Base-by-base conservation (phyloP, 805 yeast genomes). In the Saturnispora besseyi region DNA sequence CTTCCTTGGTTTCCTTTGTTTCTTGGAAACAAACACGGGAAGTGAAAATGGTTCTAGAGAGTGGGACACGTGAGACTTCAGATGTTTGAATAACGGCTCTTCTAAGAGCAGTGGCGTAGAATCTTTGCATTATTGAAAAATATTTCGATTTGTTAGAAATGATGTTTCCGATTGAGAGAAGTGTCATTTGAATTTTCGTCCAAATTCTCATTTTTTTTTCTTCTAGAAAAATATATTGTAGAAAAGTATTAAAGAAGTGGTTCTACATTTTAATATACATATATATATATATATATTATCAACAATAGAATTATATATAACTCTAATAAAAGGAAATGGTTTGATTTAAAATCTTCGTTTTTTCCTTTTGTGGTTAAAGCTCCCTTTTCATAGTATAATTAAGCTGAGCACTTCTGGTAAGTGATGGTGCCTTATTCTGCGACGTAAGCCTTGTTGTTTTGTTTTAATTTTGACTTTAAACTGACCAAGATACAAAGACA, bases 1-100 rank as follows among this genome's bases (percentile, higher is more conserved):
- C 33, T 32, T 45, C 41, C 37, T 51, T 49, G 38, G 44, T 13
- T 41, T 60, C 55, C 40, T 59, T 59, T 45, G 60, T 59, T 41
- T 66, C 72, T 51, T 70, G 67, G 22, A 66, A 55, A 29, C 47
- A 41, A 28, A 51, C 53, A 44, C 59, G 46, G 7, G 63, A 41
- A 13, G 56, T 45, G 7, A 62, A 50, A 46, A 63, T 59, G 7
- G 51, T 38, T 61, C 67, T 63, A 45, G 41, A 26, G n/a, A 46
- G 6, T 32, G 38, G 21, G 11, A 57, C 43, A 51, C 59, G 55
- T 26, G 47, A 49, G n/a, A 52, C 50, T n/a, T 51, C 40, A 36
- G 40, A 30, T 8, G 44, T 40, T n/a, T 31, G 41, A 28, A 46
- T 37, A 21, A 43, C 41, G 3, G 55, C 43, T 12, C 50, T 50